Evolutionary conservation across 768 basidiomycete genomes (phyloP), one percentile per base, ranked within the genome.

Genomic region (Mycena olivaceomarginata): DNA sequence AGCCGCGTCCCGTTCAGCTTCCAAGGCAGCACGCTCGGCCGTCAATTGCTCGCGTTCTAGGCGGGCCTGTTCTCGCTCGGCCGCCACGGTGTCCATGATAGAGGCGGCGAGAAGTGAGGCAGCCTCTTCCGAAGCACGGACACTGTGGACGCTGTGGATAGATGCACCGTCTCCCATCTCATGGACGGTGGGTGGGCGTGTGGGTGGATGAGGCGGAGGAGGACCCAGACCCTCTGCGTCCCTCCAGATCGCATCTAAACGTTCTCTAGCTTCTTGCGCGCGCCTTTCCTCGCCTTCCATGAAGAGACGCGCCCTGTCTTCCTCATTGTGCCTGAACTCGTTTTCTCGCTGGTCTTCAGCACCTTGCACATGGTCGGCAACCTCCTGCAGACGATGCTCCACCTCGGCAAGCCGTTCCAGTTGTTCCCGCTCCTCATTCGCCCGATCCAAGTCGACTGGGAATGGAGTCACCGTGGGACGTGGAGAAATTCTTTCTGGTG

Each of bases 301-400:
- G 82, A 95, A 95, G 2, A 92, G 82, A 10, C 86, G 90, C 22
- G 94, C 88, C 9, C 95, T 87, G 67, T 91, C 92, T 13, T 93
- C 92, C 83, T 96, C 95, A 74, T 91, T 90, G 1, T 85, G 85
- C 20, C 91, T 89, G 85, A 95, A 96, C 41, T 93, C 91, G 10
- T 82, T 83, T 72, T 96, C 95, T 12, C 95, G 91, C 62, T 86
- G 87, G 37, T 91, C 89, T 80, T 96, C 95, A 0, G 90, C 91
- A 67, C 91, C 91, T 46, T 90, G 89, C 0, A 92, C 90, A 2
- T 88, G 88, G 10, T 87, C 86, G 11, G 88, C 86, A 7, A 90
- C 86, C 41, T 90, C 86, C 5, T 88, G 86, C 15, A 95, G 81
- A 25, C 88, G 88, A 22, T 86, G 84, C 67, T 93, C 91, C 22